Evolutionary conservation across 805 yeast genomes (phyloP), one percentile per base, ranked within the genome.

Genomic region (Komagataella populi): DNA sequence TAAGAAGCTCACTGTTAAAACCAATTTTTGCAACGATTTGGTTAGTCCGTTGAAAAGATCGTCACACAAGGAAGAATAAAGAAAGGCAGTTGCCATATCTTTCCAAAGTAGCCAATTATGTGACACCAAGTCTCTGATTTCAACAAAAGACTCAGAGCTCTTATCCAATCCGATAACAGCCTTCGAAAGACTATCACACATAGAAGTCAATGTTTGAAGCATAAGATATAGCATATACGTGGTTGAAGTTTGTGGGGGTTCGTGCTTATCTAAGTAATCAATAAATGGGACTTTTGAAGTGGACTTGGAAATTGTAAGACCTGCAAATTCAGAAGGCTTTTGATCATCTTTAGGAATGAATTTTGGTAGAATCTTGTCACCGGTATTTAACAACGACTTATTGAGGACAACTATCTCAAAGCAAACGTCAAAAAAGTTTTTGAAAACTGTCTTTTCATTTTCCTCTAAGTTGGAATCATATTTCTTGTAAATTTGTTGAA

Each of bases 1-100:
- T n/a, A 89, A 64, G 14, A 87, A 67, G 0, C 97, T 97, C 0
- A 90, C 76, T 0, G 90, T 80, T 61, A 88, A 96, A 6, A 95
- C 80, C 49, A 87, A 71, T 55, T 83, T 82, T 62, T 91, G 97
- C 6, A 87, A 71, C 0, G 95, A 76, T 45, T 96, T 70, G 2
- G 89, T 78, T 3, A 83, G 60, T 7, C 70, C 66, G 52, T 84
- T 84, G 63, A 86, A 90, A 18, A 80, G 60, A 16, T 85, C 91
- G 51, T 74, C 71, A 58, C 88, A 95, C 59, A 87, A 65, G 4
- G 84, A 70, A 0, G 89, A 78, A 57, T 80, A 80, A 6, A 91
- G 61, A 50, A 78, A 81, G 2, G 72, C 69, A 7, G 74, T 66
- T 48, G 74, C 76, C 24, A 77, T 65, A 3, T 68, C 63, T 20